Conservation (phyloP, 768 basidiomycete genomes). For the Boletellus emodensis region DNA sequence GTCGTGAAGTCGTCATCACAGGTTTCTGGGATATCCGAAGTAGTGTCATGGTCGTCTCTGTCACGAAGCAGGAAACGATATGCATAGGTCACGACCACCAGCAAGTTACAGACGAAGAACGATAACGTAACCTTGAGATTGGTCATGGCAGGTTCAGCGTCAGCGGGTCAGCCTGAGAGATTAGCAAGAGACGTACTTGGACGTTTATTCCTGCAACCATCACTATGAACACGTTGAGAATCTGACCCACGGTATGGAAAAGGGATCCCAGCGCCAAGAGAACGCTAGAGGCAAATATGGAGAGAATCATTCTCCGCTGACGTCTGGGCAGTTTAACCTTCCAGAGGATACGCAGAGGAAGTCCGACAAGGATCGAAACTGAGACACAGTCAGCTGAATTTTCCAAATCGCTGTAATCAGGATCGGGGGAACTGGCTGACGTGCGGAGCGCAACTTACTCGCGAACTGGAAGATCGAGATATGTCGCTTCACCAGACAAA, state of each 20-base stretch:
- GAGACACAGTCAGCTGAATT: conserved; percentile 16
- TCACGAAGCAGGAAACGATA: conserved; percentile 11
- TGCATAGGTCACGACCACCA: conserved; percentile 20
- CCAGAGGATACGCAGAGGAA: conserved; percentile 22
- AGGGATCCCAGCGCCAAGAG: conserved; percentile 14
- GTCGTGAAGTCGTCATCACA: conserved; percentile 18
- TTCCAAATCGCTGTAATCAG: neutral
- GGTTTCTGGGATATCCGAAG: neutral
- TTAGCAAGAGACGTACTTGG: conserved; percentile 9
- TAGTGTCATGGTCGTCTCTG: neutral
- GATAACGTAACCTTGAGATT: conserved; percentile 13
- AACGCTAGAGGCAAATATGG: conserved; percentile 18
- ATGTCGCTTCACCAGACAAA: conserved; percentile 1
- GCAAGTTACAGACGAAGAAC: conserved; percentile 19
- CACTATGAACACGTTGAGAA: conserved; percentile 3
- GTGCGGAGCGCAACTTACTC: conserved; percentile 4
- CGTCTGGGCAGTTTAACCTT: conserved; percentile 16
- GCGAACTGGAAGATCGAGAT: conserved; percentile 13
- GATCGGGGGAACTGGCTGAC: no score
- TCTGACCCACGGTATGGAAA: conserved; percentile 12
- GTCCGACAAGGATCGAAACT: conserved; percentile 11
- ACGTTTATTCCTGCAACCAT: conserved; percentile 13
- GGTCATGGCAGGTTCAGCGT: neutral
- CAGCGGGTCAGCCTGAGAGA: neutral
- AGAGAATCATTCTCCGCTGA: conserved; percentile 24